Conservation (phyloP, 257 asterid genomes). For the Dorcoceras hygrometricum region DNA sequence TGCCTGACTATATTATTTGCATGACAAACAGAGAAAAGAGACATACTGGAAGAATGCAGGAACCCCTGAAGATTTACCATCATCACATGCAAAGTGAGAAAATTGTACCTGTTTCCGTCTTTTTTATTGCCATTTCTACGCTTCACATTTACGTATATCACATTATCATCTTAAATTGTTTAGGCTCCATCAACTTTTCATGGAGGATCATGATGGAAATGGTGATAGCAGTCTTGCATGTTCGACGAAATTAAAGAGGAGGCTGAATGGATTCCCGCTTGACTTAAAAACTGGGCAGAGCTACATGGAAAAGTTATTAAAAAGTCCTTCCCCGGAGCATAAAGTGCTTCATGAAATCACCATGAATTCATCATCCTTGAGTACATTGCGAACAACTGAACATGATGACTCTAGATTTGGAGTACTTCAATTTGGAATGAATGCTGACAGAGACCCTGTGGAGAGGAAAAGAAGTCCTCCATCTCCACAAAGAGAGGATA, state of each 20-base stretch:
- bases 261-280: conserved; percentile 77
- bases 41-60: conserved; percentile 68
- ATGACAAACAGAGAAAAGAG: conserved; percentile 62
- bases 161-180: conserved; percentile 24
- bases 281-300: conserved; percentile 64
- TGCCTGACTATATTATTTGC: conserved; percentile 13
- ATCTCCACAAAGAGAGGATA: conserved; percentile 40
- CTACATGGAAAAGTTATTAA: conserved; percentile 75
- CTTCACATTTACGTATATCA: background rate
- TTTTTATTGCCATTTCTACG: conserved; percentile 8
- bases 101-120: background rate
- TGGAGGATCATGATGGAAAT: conserved; percentile 71
- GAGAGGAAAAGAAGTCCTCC: conserved; percentile 38
- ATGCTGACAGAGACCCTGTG: conserved; percentile 42
- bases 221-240: conserved; percentile 48
- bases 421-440: conserved; percentile 39
- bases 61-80: conserved; percentile 51
- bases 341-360: conserved; percentile 54
- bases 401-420: conserved; percentile 38
- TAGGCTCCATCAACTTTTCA: conserved; percentile 87
- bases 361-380: conserved; percentile 33
- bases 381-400: conserved; percentile 31
- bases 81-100: conserved; percentile 82
- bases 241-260: conserved; percentile 72
- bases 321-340: conserved; percentile 67